Percentiles rank a stretch among this genome's conserved stretches.
Conservation (phyloP, 805 yeast genomes). For the Wickerhamiella domercqiae region DNA sequence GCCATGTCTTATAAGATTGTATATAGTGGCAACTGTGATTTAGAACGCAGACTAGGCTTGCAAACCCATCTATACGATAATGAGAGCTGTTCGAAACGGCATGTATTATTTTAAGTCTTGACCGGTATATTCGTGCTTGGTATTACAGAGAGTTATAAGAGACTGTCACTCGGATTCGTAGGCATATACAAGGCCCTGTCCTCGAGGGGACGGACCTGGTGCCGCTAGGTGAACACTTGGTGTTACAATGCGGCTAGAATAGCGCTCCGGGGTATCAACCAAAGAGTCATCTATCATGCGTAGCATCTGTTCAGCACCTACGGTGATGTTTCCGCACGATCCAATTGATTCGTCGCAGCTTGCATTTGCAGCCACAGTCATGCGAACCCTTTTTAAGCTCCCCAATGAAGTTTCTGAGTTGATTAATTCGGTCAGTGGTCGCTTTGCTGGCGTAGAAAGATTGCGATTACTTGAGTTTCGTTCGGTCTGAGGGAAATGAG, state of each 20-base stretch:
- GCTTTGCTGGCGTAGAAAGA: too few species aligned
- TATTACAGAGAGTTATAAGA: conserved; percentile 10
- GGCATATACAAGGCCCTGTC: conserved; percentile 13
- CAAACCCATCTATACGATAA: too few species aligned
- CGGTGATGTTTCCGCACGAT: conserved; percentile 8
- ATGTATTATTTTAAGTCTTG: too few species aligned
- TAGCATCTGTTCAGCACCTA: conserved; percentile 21
- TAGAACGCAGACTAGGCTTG: background rate
- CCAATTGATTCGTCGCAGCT: conserved; percentile 8
- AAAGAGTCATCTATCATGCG: conserved; percentile 25
- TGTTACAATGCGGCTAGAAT: conserved; percentile 1
- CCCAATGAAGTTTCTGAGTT: too few species aligned
- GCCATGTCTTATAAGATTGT: background rate
- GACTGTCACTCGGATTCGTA: conserved; percentile 7
- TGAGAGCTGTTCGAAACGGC: too few species aligned
- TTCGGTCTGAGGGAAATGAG: too few species aligned
- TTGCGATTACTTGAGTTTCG: too few species aligned
- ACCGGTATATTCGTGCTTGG: too few species aligned
- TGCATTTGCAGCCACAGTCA: too few species aligned
- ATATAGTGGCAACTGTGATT: conserved; percentile 1
- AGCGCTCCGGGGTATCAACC: conserved; percentile 23
- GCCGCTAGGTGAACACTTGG: conserved; percentile 16
- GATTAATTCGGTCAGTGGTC: background rate
- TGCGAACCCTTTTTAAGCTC: too few species aligned
- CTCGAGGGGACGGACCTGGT: conserved; percentile 19